Evolutionary conservation across 1,284 basidiomycete species (phyloP).

Genomic region (Trametes polyzona): DNA sequence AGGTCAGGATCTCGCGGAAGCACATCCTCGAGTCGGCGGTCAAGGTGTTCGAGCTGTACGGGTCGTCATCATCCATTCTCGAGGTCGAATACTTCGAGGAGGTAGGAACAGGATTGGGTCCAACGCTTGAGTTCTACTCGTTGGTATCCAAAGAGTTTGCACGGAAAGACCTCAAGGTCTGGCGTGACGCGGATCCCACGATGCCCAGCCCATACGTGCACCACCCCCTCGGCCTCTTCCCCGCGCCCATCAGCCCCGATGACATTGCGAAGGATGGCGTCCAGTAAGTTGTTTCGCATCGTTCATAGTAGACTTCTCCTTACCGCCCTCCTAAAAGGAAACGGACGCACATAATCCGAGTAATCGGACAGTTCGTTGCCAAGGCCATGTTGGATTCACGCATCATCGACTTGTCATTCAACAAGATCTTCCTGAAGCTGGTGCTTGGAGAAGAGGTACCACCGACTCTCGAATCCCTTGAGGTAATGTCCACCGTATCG

Average conservation of each 20-base stretch:
- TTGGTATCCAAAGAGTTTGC: constrained; percentile 94
- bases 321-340: constrained; percentile 48
- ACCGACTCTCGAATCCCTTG: constrained; percentile 80
- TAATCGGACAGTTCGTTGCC: constrained; percentile 97
- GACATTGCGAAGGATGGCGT: constrained; percentile 71
- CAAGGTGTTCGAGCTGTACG: constrained; percentile 98
- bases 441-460: constrained; percentile 87
- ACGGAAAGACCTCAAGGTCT: constrained; percentile 83
- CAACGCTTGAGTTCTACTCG: constrained; percentile 98
- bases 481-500: constrained; percentile 46
- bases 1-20: constrained; percentile 94
- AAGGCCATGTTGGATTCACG: constrained; percentile 97
- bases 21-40: constrained; percentile 97
- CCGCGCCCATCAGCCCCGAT: constrained; percentile 74
- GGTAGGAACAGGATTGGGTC: constrained; percentile 96
- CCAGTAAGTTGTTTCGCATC: constrained; percentile 55
- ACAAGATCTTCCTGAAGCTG: constrained; percentile 89
- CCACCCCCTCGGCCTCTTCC: constrained; percentile 88
- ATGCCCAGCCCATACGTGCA: constrained; percentile 71
- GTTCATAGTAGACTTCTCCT: background rate
- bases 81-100: constrained; percentile 99
- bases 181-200: constrained; percentile 83
- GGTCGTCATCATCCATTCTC: constrained; percentile 88
- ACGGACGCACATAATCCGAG: constrained; percentile 82
- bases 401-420: constrained; percentile 96